Conservation (phyloP, 495 filamentous ascomycete genomes). For the Penicillium argentinense region DNA sequence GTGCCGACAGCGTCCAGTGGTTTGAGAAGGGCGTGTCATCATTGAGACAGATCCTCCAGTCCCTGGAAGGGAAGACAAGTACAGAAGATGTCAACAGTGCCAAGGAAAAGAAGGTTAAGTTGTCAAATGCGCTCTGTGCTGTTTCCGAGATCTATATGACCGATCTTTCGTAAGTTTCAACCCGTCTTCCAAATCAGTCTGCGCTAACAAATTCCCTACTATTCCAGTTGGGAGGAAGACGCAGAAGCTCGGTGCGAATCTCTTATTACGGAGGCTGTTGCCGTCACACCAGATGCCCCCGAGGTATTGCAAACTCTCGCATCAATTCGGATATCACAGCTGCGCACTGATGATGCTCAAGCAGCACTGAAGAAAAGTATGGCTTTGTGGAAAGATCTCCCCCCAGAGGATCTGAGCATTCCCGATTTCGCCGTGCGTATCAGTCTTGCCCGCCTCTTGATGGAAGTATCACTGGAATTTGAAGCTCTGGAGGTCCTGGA, state of each 20-base stretch:
- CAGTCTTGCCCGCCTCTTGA: slow-evolving; percentile 77
- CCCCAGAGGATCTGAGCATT: slow-evolving; percentile 60
- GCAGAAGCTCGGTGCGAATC: slow-evolving; percentile 82
- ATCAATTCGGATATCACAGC: slow-evolving; percentile 87
- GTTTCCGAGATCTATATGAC: slow-evolving; percentile 98
- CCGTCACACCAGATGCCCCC: slow-evolving; percentile 69
- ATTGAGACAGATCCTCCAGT: slow-evolving; percentile 64
- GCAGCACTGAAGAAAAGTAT: slow-evolving; percentile 76
- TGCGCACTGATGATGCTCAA: slow-evolving; percentile 70
- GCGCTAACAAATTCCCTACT: slow-evolving; percentile 1
- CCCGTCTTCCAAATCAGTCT: no score
- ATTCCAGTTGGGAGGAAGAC: slow-evolving; percentile 74
- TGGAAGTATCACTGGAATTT: slow-evolving; percentile 85
- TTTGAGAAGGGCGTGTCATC: slow-evolving; percentile 77
- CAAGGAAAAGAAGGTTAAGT: slow-evolving; percentile 70
- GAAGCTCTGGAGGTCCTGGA: slow-evolving; percentile 84
- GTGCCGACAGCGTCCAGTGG: slow-evolving; percentile 79
- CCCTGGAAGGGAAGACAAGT: slow-evolving; percentile 38
- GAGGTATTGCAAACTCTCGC: slow-evolving; percentile 93
- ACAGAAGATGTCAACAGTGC: slow-evolving; percentile 43
- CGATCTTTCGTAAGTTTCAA: slow-evolving; percentile 65
- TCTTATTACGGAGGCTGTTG: slow-evolving; percentile 81
- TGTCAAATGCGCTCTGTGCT: slow-evolving; percentile 84
- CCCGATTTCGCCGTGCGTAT: slow-evolving; percentile 84
- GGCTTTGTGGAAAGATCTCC: slow-evolving; percentile 72